A percentile compares a stretch with the other conserved stretches of the same genome.
Evolutionary conservation across 2,329 filamentous ascomycete genomes (phyloP).

Genomic region (Talaromyces sp.): DNA sequence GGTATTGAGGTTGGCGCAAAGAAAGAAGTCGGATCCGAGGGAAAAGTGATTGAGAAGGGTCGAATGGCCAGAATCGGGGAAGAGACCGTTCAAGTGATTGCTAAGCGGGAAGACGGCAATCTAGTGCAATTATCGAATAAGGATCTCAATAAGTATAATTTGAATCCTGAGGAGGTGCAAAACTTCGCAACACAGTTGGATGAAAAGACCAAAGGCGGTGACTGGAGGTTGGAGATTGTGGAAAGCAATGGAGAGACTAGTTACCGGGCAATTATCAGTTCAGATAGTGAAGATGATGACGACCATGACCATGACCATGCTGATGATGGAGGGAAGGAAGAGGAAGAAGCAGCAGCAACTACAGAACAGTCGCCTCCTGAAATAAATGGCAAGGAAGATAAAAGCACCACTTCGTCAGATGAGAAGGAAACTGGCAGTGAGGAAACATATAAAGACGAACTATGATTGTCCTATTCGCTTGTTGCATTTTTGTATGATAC

Average conservation of each 20-base stretch:
- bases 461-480: constrained; percentile 5
- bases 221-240: constrained; percentile 77
- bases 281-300: constrained; percentile 46
- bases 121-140: constrained; percentile 58
- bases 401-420: constrained; percentile 18
- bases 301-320: not conserved
- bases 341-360: not conserved
- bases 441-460: constrained; percentile 22
- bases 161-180: constrained; percentile 64
- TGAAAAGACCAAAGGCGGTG: constrained; percentile 62
- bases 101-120: constrained; percentile 56
- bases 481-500: not conserved
- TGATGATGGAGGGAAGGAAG: not conserved
- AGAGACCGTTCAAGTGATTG: constrained; percentile 46
- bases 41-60: constrained; percentile 52
- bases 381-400: constrained; percentile 16
- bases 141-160: constrained; percentile 62
- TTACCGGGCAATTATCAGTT: constrained; percentile 64
- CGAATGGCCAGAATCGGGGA: constrained; percentile 51
- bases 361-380: not conserved
- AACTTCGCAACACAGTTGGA: constrained; percentile 64
- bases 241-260: constrained; percentile 62
- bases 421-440: constrained; percentile 16
- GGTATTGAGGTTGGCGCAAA: constrained; percentile 57
- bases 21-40: constrained; percentile 51